These are phyloP conservation scores for Eragrostis tef DNA, from an alignment of 202 grass and related monocot genomes.

Conservation along the genomic window DNA sequence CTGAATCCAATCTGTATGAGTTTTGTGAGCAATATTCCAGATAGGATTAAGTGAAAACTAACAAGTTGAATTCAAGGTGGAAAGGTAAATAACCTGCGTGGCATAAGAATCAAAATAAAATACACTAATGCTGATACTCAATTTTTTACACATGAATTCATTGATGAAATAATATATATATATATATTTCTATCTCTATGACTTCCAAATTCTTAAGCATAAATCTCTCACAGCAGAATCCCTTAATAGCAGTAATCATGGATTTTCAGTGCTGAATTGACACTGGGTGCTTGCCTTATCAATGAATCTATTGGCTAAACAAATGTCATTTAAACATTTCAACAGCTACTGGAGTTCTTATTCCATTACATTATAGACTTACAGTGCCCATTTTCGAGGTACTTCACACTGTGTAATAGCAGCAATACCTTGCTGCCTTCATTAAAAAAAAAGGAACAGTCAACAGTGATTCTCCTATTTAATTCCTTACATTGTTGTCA, in stretches of 20 bases:
- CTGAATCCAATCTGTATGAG: neutral
- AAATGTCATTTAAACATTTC: neutral
- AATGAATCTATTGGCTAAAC: neutral
- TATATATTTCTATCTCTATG: neutral
- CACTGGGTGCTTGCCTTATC: neutral
- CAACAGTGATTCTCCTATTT: neutral
- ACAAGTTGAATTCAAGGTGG: neutral
- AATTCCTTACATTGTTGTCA: slow-evolving; percentile 3
- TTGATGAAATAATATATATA: neutral
- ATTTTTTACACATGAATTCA: neutral
- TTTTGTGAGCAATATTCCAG: neutral
- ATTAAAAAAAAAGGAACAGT: slow-evolving; percentile 11
- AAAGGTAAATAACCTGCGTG: neutral
- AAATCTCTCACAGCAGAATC: neutral
- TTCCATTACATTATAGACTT: neutral
- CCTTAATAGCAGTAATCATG: slow-evolving; percentile 5
- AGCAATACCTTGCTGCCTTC: neutral
- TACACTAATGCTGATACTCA: neutral
- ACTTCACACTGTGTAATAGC: neutral
- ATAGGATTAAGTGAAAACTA: slow-evolving; percentile 1
- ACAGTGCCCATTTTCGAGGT: neutral
- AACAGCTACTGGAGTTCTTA: neutral
- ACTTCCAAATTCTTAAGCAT: neutral
- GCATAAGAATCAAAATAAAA: neutral
- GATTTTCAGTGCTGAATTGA: neutral